Evolutionary conservation across 169 alveolate species (phyloP).

Genomic region (Eimeria sp.): DNA sequence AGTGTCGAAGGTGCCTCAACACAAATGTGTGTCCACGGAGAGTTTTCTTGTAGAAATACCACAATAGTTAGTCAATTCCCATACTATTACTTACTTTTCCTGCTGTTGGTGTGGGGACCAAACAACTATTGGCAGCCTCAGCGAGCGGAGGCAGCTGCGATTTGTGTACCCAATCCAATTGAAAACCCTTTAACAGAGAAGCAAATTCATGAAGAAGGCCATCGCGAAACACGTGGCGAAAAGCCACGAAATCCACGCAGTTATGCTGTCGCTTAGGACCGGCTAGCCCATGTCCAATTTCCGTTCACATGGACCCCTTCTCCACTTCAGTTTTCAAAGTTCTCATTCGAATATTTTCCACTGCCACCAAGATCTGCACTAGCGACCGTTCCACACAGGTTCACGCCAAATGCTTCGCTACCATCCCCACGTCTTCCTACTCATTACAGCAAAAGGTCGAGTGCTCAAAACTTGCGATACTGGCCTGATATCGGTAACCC

Average conservation of each 20-base stretch:
- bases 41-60: too few species aligned
- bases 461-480: constrained; percentile 83
- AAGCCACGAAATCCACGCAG: constrained; percentile 79
- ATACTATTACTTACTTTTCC: too few species aligned
- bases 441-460: constrained; percentile 87
- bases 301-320: constrained; percentile 96
- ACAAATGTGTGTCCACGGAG: too few species aligned
- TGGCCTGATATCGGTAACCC: constrained; percentile 94
- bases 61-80: too few species aligned
- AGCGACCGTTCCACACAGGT: constrained; percentile 94
- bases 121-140: too few species aligned
- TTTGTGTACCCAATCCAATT: too few species aligned
- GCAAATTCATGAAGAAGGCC: too few species aligned
- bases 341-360: constrained; percentile 96
- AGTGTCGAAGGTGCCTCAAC: too few species aligned
- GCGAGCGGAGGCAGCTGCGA: too few species aligned
- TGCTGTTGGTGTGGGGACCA: too few species aligned
- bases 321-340: constrained; percentile 97
- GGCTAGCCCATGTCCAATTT: constrained; percentile 95
- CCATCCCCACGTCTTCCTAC: constrained; percentile 96
- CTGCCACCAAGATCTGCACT: constrained; percentile 98
- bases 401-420: constrained; percentile 94
- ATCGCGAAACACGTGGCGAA: constrained; percentile 55
- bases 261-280: constrained; percentile 94
- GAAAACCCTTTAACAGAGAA: too few species aligned